Percentiles rank a stretch among this genome's conserved stretches.
Conservation (phyloP, 2,329 filamentous ascomycete genomes). For the Metarhizium guizhouense region DNA sequence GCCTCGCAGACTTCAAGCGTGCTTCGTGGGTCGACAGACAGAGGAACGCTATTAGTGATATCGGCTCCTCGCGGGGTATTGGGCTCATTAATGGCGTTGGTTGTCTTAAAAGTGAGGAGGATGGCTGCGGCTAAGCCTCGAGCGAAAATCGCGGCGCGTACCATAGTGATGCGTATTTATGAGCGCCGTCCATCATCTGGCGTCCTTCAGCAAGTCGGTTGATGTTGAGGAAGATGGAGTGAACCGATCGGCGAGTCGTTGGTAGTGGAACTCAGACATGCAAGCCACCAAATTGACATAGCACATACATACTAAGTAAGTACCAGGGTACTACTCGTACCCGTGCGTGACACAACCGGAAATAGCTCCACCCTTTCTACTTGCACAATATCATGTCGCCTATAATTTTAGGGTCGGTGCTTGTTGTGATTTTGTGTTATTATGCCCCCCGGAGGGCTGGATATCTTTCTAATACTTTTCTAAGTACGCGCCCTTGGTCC, state of each 20-base stretch:
- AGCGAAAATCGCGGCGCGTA: conserved; percentile 1
- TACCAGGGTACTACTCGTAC: background rate
- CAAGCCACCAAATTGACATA: too few species aligned
- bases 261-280: background rate
- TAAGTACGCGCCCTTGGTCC: too few species aligned
- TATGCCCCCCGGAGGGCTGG: too few species aligned
- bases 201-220: background rate
- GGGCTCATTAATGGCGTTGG: background rate
- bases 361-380: background rate
- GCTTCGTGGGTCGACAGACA: background rate
- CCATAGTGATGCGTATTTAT: conserved; percentile 4
- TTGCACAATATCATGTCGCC: too few species aligned
- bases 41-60: background rate
- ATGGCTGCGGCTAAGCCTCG: conserved; percentile 1
- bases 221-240: background rate
- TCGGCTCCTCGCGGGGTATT: background rate
- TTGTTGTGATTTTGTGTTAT: too few species aligned
- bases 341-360: background rate
- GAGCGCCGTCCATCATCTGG: conserved; percentile 5
- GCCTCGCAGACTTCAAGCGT: conserved; percentile 33
- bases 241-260: background rate
- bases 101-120: background rate
- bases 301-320: too few species aligned
- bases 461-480: too few species aligned
- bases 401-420: too few species aligned